These are phyloP conservation scores for Clohesyomyces aquaticus DNA, from an alignment of 495 filamentous ascomycete genomes.

Conservation along the genomic window DNA sequence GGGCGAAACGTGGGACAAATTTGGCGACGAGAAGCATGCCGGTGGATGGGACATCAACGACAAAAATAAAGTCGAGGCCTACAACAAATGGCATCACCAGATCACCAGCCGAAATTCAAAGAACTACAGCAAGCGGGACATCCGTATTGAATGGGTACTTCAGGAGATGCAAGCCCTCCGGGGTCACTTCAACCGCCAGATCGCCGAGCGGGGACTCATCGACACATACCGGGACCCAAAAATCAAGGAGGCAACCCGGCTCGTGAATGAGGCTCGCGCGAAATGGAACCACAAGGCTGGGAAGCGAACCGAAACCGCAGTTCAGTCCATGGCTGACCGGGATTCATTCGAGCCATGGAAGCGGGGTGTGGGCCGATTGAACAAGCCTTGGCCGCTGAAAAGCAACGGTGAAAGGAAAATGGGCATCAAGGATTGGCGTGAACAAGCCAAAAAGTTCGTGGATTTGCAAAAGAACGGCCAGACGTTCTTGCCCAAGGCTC, in stretches of 20 bases:
- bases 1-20: neutral
- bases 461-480: neutral
- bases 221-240: neutral
- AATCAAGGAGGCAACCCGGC: neutral
- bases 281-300: neutral
- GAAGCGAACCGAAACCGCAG: neutral
- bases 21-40: slow-evolving; percentile 1
- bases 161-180: neutral
- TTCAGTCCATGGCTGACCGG: neutral
- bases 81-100: neutral
- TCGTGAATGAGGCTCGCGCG: neutral
- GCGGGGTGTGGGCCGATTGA: neutral
- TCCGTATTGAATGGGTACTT: neutral
- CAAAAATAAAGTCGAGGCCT: neutral
- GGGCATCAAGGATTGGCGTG: neutral
- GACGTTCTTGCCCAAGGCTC: neutral
- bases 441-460: neutral
- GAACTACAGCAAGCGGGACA: slow-evolving; percentile 5
- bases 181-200: neutral
- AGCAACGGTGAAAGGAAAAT: neutral
- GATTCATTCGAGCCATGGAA: neutral
- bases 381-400: neutral
- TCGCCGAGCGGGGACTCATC: neutral
- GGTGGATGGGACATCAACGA: slow-evolving; percentile 2
- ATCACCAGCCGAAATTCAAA: neutral